Evolutionary conservation across 1,284 basidiomycete genomes (phyloP).

Genomic region (Malassezia caprae): DNA sequence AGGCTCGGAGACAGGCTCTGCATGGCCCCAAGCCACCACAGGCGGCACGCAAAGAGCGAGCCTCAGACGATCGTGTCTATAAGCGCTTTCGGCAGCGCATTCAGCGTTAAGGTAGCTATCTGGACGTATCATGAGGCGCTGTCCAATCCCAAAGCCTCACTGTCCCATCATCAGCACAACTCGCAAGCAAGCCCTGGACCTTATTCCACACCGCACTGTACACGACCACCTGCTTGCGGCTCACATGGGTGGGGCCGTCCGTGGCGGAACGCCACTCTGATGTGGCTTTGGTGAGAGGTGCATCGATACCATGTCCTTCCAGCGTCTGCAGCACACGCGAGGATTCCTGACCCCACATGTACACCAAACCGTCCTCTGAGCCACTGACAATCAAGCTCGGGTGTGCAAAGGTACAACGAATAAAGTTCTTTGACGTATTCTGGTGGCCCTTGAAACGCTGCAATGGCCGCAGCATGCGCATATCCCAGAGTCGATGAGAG

Average conservation of each 20-base stretch:
- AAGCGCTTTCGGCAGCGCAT: neutral
- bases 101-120: neutral
- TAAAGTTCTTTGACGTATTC: slow-evolving; percentile 53
- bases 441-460: slow-evolving; percentile 52
- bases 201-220: slow-evolving; percentile 51
- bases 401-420: slow-evolving; percentile 50
- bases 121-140: neutral
- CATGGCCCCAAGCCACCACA: neutral
- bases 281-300: slow-evolving; percentile 3
- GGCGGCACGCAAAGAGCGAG: neutral
- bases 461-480: slow-evolving; percentile 42
- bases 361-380: slow-evolving; percentile 49
- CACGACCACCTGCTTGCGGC: slow-evolving; percentile 30
- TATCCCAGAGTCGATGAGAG: slow-evolving; percentile 47
- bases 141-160: slow-evolving; percentile 50
- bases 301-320: slow-evolving; percentile 34
- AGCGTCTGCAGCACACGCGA: slow-evolving; percentile 44
- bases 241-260: neutral
- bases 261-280: neutral
- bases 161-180: slow-evolving; percentile 51
- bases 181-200: slow-evolving; percentile 47
- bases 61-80: slow-evolving; percentile 2
- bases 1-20: neutral
- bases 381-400: slow-evolving; percentile 50
- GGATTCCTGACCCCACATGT: slow-evolving; percentile 47